phyloP scores from a whole-genome alignment of 176 grass and related monocot genomes.

The Areca catechu region DNA sequence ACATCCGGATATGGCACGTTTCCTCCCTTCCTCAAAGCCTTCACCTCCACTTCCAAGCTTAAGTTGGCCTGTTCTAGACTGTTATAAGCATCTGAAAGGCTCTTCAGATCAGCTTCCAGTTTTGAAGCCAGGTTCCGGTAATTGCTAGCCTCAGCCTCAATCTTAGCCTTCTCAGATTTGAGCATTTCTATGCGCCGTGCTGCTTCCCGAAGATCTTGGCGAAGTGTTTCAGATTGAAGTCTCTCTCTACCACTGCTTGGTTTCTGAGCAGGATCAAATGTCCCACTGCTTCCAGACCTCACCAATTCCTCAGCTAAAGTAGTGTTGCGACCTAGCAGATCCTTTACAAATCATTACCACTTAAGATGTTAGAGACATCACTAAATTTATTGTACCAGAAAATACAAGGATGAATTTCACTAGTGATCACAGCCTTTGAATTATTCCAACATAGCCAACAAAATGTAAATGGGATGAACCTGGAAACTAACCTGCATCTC shows the following conservation, averaged over 20 bases:
- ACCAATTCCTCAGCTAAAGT: constrained; percentile 90
- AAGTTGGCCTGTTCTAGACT: constrained; percentile 79
- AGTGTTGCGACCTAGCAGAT: constrained; percentile 69
- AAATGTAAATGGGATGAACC: neutral
- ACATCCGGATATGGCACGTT: constrained; percentile 39
- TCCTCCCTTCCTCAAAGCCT: constrained; percentile 51
- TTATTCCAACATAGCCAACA: no score
- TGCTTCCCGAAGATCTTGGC: constrained; percentile 70
- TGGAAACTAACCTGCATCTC: constrained; percentile 82
- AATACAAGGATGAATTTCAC: no score
- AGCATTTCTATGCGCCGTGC: constrained; percentile 48
- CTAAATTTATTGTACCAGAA: neutral
- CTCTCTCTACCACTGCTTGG: constrained; percentile 56
- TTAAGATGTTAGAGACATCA: constrained; percentile 1
- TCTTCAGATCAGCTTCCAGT: constrained; percentile 90
- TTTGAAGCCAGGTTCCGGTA: constrained; percentile 65
- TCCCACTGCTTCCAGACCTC: constrained; percentile 36
- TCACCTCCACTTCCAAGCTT: constrained; percentile 54
- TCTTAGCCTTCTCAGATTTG: constrained; percentile 56
- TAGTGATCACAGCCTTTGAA: no score
- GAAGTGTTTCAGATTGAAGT: constrained; percentile 68
- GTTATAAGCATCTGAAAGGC: constrained; percentile 90
- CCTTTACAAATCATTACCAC: constrained; percentile 45
- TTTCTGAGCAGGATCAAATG: constrained; percentile 45
- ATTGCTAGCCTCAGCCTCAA: constrained; percentile 57